phyloP scores from a whole-genome alignment of 805 yeast genomes.

The Saccharomycopsis babjevae region DNA sequence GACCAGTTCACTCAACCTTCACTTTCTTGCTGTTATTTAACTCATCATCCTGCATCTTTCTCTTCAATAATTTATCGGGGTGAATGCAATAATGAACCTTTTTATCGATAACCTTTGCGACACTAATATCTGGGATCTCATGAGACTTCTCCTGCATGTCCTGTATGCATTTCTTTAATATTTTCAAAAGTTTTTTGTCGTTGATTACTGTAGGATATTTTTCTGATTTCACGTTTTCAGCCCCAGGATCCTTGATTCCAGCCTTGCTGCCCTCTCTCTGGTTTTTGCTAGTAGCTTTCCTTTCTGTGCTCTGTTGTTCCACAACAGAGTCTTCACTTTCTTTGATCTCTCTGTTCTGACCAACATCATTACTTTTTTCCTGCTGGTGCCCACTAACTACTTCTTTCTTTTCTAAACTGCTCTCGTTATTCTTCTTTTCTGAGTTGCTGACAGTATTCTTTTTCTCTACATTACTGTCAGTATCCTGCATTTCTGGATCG shows the following conservation, averaged over 20 bases:
- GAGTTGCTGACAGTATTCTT: conserved; percentile 17
- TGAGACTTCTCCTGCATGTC: neutral
- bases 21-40: conserved; percentile 4
- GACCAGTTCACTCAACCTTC: neutral
- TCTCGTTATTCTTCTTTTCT: conserved; percentile 7
- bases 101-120: conserved; percentile 51
- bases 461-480: conserved; percentile 17
- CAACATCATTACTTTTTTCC: too few species aligned
- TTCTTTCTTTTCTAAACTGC: conserved; percentile 6
- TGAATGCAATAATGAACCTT: conserved; percentile 54
- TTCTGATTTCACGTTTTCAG: too few species aligned
- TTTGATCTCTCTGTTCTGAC: too few species aligned
- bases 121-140: conserved; percentile 28
- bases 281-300: too few species aligned
- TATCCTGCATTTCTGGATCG: conserved; percentile 7
- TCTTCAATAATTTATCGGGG: conserved; percentile 44
- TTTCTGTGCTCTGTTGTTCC: too few species aligned
- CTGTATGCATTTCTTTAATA: conserved; percentile 26
- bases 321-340: too few species aligned
- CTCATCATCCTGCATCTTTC: conserved; percentile 26
- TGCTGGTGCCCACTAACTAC: neutral
- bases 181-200: conserved; percentile 35
- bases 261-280: too few species aligned
- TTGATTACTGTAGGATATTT: conserved; percentile 19
- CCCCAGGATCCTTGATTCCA: too few species aligned